Evolutionary conservation across 2,329 filamentous ascomycete species (phyloP).

Genomic region (Alternaria sp.): DNA sequence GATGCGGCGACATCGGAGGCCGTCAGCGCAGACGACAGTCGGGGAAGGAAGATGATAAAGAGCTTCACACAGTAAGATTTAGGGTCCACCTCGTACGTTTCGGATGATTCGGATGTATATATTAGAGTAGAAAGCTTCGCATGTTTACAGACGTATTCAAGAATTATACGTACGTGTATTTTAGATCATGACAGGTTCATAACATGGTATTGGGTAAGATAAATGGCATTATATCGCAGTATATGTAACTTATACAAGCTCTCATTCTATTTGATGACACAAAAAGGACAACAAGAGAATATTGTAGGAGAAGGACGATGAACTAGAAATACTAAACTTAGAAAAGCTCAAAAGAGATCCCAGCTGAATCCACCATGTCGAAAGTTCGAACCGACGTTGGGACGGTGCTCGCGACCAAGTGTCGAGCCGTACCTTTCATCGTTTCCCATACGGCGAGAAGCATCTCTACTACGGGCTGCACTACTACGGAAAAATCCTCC

Average conservation of each 20-base stretch:
- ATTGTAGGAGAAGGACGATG: neutral
- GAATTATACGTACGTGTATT: neutral
- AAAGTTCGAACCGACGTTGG: neutral
- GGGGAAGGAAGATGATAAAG: constrained; percentile 1
- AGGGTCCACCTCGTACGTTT: too few species aligned
- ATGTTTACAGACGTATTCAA: neutral
- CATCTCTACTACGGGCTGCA: neutral
- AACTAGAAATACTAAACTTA: neutral
- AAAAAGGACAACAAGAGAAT: neutral
- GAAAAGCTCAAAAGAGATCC: neutral
- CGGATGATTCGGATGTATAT: neutral
- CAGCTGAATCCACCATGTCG: neutral
- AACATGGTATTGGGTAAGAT: too few species aligned
- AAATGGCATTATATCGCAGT: neutral
- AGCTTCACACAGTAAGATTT: constrained; percentile 1
- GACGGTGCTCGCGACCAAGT: neutral
- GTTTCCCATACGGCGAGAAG: neutral
- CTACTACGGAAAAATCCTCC: neutral
- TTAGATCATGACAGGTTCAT: neutral
- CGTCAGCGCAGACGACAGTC: neutral
- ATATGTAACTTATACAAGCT: neutral
- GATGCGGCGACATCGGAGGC: neutral
- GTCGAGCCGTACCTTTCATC: neutral
- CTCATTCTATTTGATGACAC: neutral
- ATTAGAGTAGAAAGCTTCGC: neutral